Conservation (phyloP, 1,284 basidiomycete species). For the Coriolopsis trogii region DNA sequence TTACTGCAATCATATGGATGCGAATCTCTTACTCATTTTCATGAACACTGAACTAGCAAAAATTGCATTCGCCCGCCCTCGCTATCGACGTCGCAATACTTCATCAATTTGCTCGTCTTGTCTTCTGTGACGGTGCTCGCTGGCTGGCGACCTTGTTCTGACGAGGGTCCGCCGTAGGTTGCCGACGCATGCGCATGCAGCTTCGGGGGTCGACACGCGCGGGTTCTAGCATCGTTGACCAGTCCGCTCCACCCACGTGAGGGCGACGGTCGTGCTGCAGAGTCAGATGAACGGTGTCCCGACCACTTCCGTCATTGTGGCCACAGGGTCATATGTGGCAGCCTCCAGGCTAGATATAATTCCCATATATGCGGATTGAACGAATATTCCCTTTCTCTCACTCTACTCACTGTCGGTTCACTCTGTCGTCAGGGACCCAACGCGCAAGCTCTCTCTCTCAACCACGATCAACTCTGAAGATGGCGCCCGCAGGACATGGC, state of each 20-base stretch:
- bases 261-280: constrained; percentile 1
- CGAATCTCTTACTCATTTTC: too few species aligned
- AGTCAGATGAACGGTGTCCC: constrained; percentile 20
- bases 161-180: constrained; percentile 10
- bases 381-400: neutral
- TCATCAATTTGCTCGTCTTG: neutral
- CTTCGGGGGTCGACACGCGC: neutral
- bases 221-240: constrained; percentile 8
- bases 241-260: constrained; percentile 21
- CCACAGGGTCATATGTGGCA: constrained; percentile 11
- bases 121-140: too few species aligned
- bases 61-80: too few species aligned
- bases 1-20: too few species aligned
- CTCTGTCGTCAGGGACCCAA: too few species aligned
- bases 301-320: constrained; percentile 13
- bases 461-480: too few species aligned
- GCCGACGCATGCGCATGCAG: constrained; percentile 2
- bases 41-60: too few species aligned
- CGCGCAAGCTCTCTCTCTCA: too few species aligned
- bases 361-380: neutral
- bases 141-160: constrained; percentile 9
- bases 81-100: too few species aligned
- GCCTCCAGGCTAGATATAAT: constrained; percentile 3
- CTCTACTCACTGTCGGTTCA: neutral
- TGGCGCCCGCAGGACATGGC: too few species aligned